phyloP scores from a whole-genome alignment of 768 basidiomycete genomes.

The Neoboletus subvelutipes region DNA sequence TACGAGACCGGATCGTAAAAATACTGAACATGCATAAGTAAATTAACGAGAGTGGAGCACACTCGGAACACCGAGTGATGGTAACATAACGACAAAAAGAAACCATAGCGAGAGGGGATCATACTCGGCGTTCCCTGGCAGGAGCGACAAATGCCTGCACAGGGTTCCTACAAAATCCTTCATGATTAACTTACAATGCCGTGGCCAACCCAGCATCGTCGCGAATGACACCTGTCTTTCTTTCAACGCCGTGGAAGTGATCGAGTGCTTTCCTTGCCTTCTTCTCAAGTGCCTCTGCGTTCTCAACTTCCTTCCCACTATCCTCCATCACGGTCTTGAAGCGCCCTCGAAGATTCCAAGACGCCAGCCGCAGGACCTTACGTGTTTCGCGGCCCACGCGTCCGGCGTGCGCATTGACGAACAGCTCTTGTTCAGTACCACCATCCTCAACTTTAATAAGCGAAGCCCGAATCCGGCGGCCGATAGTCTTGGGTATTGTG shows the following conservation, averaged over 20 bases:
- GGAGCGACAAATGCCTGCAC: neutral
- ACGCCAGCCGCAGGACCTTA: constrained; percentile 87
- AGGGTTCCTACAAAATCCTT: constrained; percentile 1
- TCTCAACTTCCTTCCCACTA: constrained; percentile 69
- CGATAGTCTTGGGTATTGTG: constrained; percentile 87
- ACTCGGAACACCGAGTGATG: neutral
- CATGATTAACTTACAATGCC: constrained; percentile 5
- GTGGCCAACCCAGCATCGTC: constrained; percentile 23
- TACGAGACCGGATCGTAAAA: constrained; percentile 11
- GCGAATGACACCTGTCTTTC: constrained; percentile 44
- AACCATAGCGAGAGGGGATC: neutral
- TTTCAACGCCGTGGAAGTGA: constrained; percentile 59
- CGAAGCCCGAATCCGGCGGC: constrained; percentile 72
- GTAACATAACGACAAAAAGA: constrained; percentile 7
- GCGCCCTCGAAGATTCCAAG: constrained; percentile 85
- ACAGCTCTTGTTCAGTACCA: constrained; percentile 52
- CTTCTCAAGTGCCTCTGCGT: constrained; percentile 73
- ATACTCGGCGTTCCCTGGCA: neutral
- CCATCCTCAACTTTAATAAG: constrained; percentile 49
- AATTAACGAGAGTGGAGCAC: constrained; percentile 10
- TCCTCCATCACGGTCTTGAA: constrained; percentile 83
- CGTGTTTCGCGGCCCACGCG: constrained; percentile 83
- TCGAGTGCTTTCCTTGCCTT: constrained; percentile 67
- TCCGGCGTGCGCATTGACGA: constrained; percentile 63
- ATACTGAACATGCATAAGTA: constrained; percentile 11